Base-by-base conservation (phyloP, 768 basidiomycete species). In the Coprinopsis cinerea region DNA sequence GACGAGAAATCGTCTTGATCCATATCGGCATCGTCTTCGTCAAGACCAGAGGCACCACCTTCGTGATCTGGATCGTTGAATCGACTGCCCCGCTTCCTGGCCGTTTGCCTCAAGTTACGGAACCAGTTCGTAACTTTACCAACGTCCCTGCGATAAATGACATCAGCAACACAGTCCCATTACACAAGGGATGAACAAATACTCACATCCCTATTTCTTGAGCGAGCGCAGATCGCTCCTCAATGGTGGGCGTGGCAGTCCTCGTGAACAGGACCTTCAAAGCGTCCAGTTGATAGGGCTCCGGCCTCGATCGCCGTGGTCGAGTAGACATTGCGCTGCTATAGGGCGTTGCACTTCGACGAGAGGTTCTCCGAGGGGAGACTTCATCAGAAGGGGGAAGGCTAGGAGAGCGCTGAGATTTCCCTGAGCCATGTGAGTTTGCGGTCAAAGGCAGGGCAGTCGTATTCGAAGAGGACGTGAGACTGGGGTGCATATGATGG, bases 91-190 rank as follows among this genome's bases (percentile, higher is more conserved):
- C 87, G 80, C 65, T 82, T 88, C 36, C 87, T 70, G n/a, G 87
- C 76, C 15, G 85, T 85, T 67, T 91, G 88, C 30, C 88, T 78
- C 50, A 90, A 73, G 61, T 91, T 91, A 28, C 88, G 75, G 73
- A 90, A 90, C 88, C 88, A 91, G 63, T 91, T 91, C 15, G 88
- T 88, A 46, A 91, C 87, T 66, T 88, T 88, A 55, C 82, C 83
- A 49, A 90, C 65, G 65, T 91, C 88, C 88, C 80, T 83, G 59
- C 52, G 49, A 47, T 59, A 51, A 51, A 57, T 27, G 45, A 57
- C 34, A 51, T 49, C 48, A 56, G 37, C 47, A 51, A 46, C 46
- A 23, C 13, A 44, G 37, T 27, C 47, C 40, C 27, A 43, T 46
- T 25, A 55, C 58, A 46, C 47, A 53, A 55, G 40, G 46, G 41